Evolutionary conservation across 2,329 filamentous ascomycete species (phyloP).

Genomic region (Mariannaea sp.): DNA sequence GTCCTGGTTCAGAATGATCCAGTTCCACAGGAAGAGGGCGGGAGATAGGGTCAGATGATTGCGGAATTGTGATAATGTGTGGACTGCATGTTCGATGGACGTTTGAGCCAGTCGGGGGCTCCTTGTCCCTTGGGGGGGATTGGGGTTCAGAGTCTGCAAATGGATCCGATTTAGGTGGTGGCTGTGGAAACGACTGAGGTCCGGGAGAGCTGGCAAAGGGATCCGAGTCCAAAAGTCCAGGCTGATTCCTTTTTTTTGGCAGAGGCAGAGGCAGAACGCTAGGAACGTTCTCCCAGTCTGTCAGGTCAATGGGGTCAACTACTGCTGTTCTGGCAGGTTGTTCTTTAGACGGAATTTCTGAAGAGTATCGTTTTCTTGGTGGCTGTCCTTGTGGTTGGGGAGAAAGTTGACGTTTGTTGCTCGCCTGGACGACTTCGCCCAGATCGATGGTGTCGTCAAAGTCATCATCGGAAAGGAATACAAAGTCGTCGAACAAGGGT

Average conservation of each 20-base stretch:
- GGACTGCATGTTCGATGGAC: too few relatives aligned
- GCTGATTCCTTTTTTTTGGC: neutral
- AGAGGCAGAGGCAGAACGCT: neutral
- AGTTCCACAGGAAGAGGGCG: neutral
- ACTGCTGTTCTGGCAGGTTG: neutral
- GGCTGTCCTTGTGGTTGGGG: constrained; percentile 13
- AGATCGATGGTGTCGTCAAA: constrained; percentile 49
- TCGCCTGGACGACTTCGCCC: constrained; percentile 35
- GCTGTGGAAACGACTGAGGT: constrained; percentile 4
- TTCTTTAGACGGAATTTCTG: neutral
- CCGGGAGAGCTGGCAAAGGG: constrained; percentile 45
- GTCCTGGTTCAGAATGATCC: neutral
- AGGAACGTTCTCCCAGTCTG: constrained; percentile 39
- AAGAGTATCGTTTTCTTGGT: constrained; percentile 26
- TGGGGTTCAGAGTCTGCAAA: constrained; percentile 28
- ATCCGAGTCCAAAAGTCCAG: constrained; percentile 33
- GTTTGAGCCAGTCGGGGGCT: too few relatives aligned
- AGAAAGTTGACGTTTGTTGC: constrained; percentile 40
- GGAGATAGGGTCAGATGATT: neutral
- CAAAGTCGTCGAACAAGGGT: constrained; percentile 11
- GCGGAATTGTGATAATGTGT: neutral
- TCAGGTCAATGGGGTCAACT: constrained; percentile 43
- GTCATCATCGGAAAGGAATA: constrained; percentile 45
- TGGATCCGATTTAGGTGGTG: constrained; percentile 23
- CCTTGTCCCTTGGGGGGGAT: neutral